These are phyloP conservation scores for Casuarina equisetifolia DNA, from an alignment of 306 rosid genomes.

Conservation along the genomic window DNA sequence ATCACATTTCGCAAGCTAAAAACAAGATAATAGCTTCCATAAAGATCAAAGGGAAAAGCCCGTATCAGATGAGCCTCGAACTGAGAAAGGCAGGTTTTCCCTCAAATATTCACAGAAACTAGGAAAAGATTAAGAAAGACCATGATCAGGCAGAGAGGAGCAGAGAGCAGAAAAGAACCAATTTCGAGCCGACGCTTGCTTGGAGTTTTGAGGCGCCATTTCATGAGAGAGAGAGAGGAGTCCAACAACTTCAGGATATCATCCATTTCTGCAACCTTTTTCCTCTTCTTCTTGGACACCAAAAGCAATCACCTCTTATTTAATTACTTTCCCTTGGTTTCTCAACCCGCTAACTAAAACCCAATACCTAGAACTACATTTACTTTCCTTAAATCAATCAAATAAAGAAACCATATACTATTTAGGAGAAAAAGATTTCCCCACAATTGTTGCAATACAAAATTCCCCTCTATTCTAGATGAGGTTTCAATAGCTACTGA, in stretches of 20 bases:
- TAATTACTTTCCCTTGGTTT: too few relatives aligned
- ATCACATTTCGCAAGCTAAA: neutral
- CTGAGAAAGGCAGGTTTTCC: neutral
- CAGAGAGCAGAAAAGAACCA: constrained; percentile 36
- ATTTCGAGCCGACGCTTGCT: constrained; percentile 64
- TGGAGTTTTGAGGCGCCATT: constrained; percentile 83
- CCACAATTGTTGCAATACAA: too few relatives aligned
- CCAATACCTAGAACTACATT: too few relatives aligned
- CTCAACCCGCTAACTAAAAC: too few relatives aligned
- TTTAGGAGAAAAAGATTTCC: too few relatives aligned
- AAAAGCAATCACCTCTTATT: too few relatives aligned
- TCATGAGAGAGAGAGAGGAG: constrained; percentile 52
- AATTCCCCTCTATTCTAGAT: too few relatives aligned
- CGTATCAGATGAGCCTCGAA: neutral
- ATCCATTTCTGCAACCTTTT: constrained; percentile 39
- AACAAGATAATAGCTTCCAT: neutral
- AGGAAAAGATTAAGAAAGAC: neutral
- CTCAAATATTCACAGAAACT: neutral
- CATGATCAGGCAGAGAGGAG: neutral
- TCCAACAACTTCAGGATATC: constrained; percentile 47
- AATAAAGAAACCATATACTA: too few relatives aligned
- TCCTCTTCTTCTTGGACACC: too few relatives aligned
- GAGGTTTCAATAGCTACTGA: too few relatives aligned
- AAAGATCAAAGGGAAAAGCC: neutral
- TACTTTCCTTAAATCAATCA: too few relatives aligned